Percentiles rank a stretch among this genome's conserved stretches.
phyloP scores from a whole-genome alignment of 306 rosid species.

The Vicia faba region DNA sequence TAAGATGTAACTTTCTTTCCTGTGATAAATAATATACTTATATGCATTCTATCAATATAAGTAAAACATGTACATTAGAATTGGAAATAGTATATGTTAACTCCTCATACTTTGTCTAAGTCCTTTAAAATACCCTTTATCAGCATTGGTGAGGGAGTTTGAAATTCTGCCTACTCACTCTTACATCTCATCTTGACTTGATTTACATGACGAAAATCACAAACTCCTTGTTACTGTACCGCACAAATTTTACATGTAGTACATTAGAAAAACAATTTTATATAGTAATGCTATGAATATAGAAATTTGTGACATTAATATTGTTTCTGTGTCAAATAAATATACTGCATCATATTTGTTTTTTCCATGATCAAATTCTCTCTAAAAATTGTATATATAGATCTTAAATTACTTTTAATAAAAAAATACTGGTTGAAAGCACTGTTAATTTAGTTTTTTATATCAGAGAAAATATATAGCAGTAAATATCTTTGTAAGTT shows the following conservation, averaged over 20 bases:
- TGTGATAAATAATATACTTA: slow-evolving; percentile 10
- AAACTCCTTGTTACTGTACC: background rate
- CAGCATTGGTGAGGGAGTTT: slow-evolving; percentile 65
- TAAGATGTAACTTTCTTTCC: slow-evolving; percentile 8
- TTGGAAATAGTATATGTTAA: slow-evolving; percentile 20
- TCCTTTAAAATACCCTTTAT: slow-evolving; percentile 52
- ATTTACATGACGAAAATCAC: slow-evolving; percentile 25
- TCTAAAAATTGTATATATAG: slow-evolving; percentile 53
- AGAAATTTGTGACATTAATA: background rate
- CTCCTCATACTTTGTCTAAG: slow-evolving; percentile 39
- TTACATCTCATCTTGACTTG: slow-evolving; percentile 83
- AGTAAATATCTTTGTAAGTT: slow-evolving; percentile 15
- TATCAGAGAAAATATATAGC: slow-evolving; percentile 5
- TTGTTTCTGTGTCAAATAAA: slow-evolving; percentile 17
- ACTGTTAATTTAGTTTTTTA: slow-evolving; percentile 8
- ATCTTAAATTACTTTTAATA: slow-evolving; percentile 9
- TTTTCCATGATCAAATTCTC: slow-evolving; percentile 63
- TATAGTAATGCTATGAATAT: background rate
- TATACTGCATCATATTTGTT: slow-evolving; percentile 75
- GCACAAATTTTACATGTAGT: background rate
- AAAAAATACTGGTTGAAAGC: background rate
- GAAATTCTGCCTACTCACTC: slow-evolving; percentile 90
- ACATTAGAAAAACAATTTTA: background rate
- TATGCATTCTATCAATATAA: slow-evolving; percentile 8
- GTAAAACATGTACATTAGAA: slow-evolving; percentile 45